Evolutionary conservation across 2,329 filamentous ascomycete species (phyloP).

Genomic region (Diaporthe batatas): DNA sequence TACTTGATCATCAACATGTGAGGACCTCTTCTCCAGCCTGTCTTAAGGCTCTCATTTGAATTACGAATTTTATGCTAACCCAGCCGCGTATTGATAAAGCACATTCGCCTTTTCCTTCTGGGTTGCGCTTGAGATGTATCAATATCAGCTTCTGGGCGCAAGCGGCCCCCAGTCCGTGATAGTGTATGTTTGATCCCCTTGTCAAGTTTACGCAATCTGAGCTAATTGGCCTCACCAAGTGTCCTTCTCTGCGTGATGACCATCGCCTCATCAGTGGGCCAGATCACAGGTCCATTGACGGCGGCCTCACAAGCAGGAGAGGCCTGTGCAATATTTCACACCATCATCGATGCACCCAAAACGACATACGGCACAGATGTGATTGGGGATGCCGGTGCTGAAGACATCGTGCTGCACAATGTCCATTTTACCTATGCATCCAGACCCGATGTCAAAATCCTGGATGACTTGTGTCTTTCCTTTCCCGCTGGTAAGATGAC

Average conservation of each 20-base stretch:
- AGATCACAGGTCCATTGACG: constrained; percentile 68
- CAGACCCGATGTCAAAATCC: constrained; percentile 60
- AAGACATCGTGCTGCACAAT: constrained; percentile 70
- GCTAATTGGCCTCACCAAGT: neutral
- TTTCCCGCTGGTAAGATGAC: constrained; percentile 79
- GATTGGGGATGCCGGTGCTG: constrained; percentile 54
- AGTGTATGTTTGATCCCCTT: constrained; percentile 47
- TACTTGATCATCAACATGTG: constrained; percentile 8
- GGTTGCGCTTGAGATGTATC: constrained; percentile 69
- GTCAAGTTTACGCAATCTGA: too few relatives aligned
- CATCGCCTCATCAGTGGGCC: constrained; percentile 67
- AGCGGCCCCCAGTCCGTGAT: constrained; percentile 66
- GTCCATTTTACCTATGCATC: constrained; percentile 77
- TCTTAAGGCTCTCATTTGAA: too few relatives aligned
- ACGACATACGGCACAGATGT: constrained; percentile 51
- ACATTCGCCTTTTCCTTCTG: constrained; percentile 72
- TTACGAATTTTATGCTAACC: neutral
- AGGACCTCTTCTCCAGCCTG: neutral
- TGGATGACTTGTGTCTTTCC: constrained; percentile 64
- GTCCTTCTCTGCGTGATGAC: constrained; percentile 72
- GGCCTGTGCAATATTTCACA: constrained; percentile 69
- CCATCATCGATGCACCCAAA: constrained; percentile 60
- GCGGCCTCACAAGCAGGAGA: constrained; percentile 68
- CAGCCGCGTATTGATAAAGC: constrained; percentile 22
- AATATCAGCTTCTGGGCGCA: constrained; percentile 57